phyloP scores from a whole-genome alignment of 495 filamentous ascomycete species.

The Talaromyces ruber region DNA sequence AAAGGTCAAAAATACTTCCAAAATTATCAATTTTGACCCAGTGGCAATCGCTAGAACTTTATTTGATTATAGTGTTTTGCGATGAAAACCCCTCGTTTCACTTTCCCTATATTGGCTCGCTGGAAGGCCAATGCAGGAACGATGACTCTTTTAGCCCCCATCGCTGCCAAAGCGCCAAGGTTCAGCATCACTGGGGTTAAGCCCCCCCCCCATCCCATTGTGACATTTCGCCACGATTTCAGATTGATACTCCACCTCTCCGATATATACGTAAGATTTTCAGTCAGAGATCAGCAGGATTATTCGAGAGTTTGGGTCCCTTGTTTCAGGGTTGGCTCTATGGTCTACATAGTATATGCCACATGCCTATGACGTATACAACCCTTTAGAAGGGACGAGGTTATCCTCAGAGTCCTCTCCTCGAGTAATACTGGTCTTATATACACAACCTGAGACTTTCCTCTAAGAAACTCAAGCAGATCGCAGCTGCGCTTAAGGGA shows the following conservation, averaged over 20 bases:
- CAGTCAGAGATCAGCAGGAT: background rate
- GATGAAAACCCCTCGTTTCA: background rate
- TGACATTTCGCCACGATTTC: background rate
- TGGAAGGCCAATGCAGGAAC: background rate
- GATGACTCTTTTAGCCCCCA: background rate
- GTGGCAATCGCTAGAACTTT: background rate
- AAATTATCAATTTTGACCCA: background rate
- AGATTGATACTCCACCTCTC: background rate
- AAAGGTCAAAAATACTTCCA: background rate
- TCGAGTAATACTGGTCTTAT: too few relatives aligned
- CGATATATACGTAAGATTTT: background rate
- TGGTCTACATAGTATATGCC: too few relatives aligned
- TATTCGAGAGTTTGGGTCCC: background rate
- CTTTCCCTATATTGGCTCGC: background rate
- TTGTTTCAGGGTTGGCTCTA: background rate
- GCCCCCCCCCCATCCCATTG: background rate
- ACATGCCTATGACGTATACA: too few relatives aligned
- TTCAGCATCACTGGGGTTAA: background rate
- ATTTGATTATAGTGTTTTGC: background rate
- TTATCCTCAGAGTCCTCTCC: too few relatives aligned
- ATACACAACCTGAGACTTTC: too few relatives aligned
- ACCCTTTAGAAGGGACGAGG: too few relatives aligned
- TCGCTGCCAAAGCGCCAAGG: background rate
- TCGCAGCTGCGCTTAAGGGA: too few relatives aligned
- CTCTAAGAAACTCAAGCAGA: too few relatives aligned